phyloP scores from a whole-genome alignment of 805 yeast species.

The Candida chilensis region DNA sequence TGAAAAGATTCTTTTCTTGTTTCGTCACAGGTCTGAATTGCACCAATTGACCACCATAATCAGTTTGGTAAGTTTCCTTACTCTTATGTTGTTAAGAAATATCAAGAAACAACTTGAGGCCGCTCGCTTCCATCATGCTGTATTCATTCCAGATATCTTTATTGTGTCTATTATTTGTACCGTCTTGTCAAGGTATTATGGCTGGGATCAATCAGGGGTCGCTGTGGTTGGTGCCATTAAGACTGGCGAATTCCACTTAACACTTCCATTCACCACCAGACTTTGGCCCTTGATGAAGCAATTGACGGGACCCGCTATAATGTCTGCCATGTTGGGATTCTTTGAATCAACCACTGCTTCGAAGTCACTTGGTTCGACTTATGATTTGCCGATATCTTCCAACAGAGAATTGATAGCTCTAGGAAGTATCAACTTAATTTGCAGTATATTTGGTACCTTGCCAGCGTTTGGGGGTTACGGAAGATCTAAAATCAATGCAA shows the following conservation, averaged over 20 bases:
- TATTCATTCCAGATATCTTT: slow-evolving; percentile 65
- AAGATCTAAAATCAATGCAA: slow-evolving; percentile 78
- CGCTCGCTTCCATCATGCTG: slow-evolving; percentile 9
- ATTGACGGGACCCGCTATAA: slow-evolving; percentile 21
- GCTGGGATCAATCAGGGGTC: slow-evolving; percentile 26
- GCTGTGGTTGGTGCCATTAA: slow-evolving; percentile 23
- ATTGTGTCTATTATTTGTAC: slow-evolving; percentile 61
- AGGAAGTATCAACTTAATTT: slow-evolving; percentile 30
- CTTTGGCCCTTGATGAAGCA: slow-evolving; percentile 18
- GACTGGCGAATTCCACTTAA: slow-evolving; percentile 6
- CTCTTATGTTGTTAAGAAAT: slow-evolving; percentile 13
- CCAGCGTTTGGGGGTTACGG: slow-evolving; percentile 98
- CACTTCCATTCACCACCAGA: slow-evolving; percentile 17
- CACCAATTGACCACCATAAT: slow-evolving; percentile 22
- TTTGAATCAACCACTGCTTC: slow-evolving; percentile 36
- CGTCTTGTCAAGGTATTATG: slow-evolving; percentile 31
- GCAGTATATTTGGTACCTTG: slow-evolving; percentile 60
- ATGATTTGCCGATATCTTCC: slow-evolving; percentile 31
- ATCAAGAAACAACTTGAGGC: slow-evolving; percentile 11
- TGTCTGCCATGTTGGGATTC: slow-evolving; percentile 36
- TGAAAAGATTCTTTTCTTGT: slow-evolving; percentile 43
- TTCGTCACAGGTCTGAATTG: slow-evolving; percentile 10
- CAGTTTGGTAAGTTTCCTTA: slow-evolving; percentile 17
- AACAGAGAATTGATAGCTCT: slow-evolving; percentile 34
- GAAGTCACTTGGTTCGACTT: slow-evolving; percentile 30